Percentiles rank a stretch among this genome's conserved stretches.
Conservation (phyloP, 2,329 filamentous ascomycete genomes). For the Rasamsonia emersonii region DNA sequence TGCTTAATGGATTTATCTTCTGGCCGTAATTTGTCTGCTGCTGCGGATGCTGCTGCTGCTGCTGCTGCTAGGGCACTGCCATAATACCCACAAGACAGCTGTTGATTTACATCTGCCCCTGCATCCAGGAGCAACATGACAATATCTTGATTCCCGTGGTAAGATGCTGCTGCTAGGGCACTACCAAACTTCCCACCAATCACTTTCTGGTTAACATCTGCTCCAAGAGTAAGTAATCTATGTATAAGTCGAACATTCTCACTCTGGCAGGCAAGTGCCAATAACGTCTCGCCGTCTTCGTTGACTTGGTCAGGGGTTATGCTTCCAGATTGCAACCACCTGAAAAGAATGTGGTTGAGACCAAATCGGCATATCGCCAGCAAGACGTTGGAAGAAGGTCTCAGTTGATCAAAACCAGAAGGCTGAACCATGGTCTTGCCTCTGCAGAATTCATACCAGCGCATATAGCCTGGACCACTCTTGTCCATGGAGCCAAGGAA, state of each 20-base stretch:
- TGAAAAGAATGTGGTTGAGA: not conserved
- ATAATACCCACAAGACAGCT: no score
- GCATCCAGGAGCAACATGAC: no score
- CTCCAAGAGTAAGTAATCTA: not conserved
- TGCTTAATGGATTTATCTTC: no score
- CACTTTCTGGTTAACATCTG: not conserved
- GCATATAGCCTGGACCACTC: constrained; percentile 1
- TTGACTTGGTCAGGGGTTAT: not conserved
- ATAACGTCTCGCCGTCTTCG: not conserved
- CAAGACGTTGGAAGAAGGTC: not conserved
- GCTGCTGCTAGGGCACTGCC: no score
- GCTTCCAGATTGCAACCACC: constrained; percentile 1
- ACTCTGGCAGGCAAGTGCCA: not conserved
- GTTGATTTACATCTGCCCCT: no score
- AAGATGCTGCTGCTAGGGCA: constrained; percentile 3
- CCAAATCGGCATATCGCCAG: constrained; percentile 2
- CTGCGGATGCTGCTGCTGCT: no score
- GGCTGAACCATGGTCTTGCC: no score
- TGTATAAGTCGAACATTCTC: not conserved
- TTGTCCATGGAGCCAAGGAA: constrained; percentile 1
- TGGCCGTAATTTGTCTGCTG: no score
- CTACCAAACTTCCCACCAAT: not conserved
- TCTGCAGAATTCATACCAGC: constrained; percentile 2
- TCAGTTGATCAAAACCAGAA: not conserved
- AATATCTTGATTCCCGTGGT: no score